Percentiles rank a stretch among this genome's conserved stretches.
Conservation (phyloP, 2,329 filamentous ascomycete genomes). For the Monosporascus sp. region DNA sequence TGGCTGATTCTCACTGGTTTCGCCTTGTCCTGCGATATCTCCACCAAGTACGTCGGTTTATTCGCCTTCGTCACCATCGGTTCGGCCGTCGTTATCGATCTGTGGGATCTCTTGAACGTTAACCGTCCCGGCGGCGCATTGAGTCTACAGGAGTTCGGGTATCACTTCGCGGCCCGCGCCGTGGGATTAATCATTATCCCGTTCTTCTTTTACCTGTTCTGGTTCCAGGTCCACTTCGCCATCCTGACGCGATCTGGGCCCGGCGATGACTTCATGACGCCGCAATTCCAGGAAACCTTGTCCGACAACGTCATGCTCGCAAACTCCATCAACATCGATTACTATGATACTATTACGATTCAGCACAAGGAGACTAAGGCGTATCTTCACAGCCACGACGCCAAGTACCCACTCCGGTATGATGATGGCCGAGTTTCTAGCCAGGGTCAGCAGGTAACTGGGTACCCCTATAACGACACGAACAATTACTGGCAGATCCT, state of each 20-base stretch:
- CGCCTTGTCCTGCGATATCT: slow-evolving; percentile 93
- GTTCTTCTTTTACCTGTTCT: slow-evolving; percentile 98
- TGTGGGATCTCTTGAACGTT: slow-evolving; percentile 91
- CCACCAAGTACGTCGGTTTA: slow-evolving; percentile 93
- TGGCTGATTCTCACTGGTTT: slow-evolving; percentile 96
- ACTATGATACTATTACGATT: slow-evolving; percentile 82
- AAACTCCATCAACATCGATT: slow-evolving; percentile 80
- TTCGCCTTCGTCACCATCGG: slow-evolving; percentile 98
- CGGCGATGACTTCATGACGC: slow-evolving; percentile 98
- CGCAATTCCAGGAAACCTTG: slow-evolving; percentile 94
- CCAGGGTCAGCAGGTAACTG: slow-evolving; percentile 96
- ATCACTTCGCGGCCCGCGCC: slow-evolving; percentile 86
- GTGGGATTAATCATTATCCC: slow-evolving; percentile 83
- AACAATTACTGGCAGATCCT: slow-evolving; percentile 98
- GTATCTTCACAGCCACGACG: slow-evolving; percentile 89
- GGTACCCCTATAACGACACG: slow-evolving; percentile 96
- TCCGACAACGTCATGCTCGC: slow-evolving; percentile 91
- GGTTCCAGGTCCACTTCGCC: slow-evolving; percentile 99
- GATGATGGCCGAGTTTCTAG: slow-evolving; percentile 96
- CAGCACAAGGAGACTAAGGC: slow-evolving; percentile 97
- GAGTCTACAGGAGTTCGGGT: slow-evolving; percentile 70
- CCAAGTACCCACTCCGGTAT: slow-evolving; percentile 87
- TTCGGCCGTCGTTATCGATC: slow-evolving; percentile 85
- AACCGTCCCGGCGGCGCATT: slow-evolving; percentile 80
- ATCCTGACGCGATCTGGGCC: slow-evolving; percentile 85